Base-by-base conservation (phyloP, 2,329 filamentous ascomycete genomes). In the Colletotrichum sp. region DNA sequence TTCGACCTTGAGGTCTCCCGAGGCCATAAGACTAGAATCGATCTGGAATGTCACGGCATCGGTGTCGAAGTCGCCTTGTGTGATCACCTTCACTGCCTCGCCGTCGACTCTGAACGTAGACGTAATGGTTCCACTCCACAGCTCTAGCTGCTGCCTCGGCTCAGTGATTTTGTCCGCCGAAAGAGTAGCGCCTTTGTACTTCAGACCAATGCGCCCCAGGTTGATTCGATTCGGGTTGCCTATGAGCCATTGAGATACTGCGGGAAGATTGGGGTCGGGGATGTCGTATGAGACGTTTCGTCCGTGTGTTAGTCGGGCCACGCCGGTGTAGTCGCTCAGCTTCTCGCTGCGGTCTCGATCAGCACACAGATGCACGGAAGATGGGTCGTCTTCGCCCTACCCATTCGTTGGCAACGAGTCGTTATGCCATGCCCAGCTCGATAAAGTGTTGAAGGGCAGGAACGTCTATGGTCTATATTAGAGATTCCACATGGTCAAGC, bases 181-280 rank as follows among this genome's bases (percentile, higher is more conserved):
- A 1, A 88, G 79, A 1, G 82, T 83, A 0, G 75, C 52, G 0
- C 79, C 81, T 21, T 81, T 80, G 59, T 86, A 87, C 24, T 79
- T 82, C 6, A 88, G 81, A 1, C 87, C 86, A 18, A 88, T 84
- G 2, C 85, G 83, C 3, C 85, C 86, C 1, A 88, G 79, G 63
- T 88, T 88, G 39, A 88, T 80, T 4, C 86, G 83, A 28, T 88
- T 87, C 0, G 86, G 86, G 60, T 88, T 88, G n/a, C 85, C 84
- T 34, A 89, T 89, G 24, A 91, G 81, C 90, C 89, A 91, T 73
- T 90, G 87, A 5, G 87, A 88, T 15, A 84, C 79, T 15, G 80
- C 79, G 6, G 83, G 85, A 6, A 86, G 82, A 0, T 81, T 76
- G 1, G 84, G 79, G 24, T 87, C 84, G 0, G 84, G 83, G 1